Base-by-base conservation (phyloP, 352 stramenopile species). In the Phytopythium chamaehyphon region DNA sequence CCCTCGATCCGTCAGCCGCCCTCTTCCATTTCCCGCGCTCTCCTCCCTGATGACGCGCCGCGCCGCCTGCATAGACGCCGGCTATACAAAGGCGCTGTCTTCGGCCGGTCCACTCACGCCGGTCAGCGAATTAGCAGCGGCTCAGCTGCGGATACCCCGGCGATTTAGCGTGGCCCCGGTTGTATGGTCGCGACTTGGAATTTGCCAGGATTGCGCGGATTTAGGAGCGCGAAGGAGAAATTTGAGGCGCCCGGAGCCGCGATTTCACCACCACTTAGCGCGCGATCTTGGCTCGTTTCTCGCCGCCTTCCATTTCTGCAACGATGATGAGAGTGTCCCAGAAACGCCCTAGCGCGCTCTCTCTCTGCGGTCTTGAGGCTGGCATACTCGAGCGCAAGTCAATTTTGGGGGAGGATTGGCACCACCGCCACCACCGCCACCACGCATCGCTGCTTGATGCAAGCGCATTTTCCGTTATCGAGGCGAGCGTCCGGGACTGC, bases 281-380 rank as follows among this genome's bases (percentile, higher is more conserved):
- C 35, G 36, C 6, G 21, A 28, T 53, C 36, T 45, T 54, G 14
- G 38, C 49, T 12, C 38, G 11, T 48, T 46, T 46, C 37, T 46
- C 37, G 37, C n/a, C 55, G 57, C 47, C 50, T 73, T 64, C 57
- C 42, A 67, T 62, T 59, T 63, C 28, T 63, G 49, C 54, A 38
- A 50, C 19, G 36, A 39, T 33, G 43, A 48, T 40, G 52, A 52
- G 18, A 56, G 53, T 66, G 55, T 66, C 56, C 61, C 59, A 66
- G 57, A 52, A 47, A 54, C 23, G 53, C 62, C 60, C 64, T 55
- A 28, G 21, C 21, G 48, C 59, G 47, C 51, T 62, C 59, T 68
- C n/a, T n/a, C n/a, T n/a, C n/a, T n/a, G n/a, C n/a, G n/a, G 28
- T 33, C 5, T 44, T 18, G 39, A 44, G 39, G 39, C n/a, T 19